Base-by-base conservation (phyloP, 129 eudicot genomes). In the Solidago caesia region DNA sequence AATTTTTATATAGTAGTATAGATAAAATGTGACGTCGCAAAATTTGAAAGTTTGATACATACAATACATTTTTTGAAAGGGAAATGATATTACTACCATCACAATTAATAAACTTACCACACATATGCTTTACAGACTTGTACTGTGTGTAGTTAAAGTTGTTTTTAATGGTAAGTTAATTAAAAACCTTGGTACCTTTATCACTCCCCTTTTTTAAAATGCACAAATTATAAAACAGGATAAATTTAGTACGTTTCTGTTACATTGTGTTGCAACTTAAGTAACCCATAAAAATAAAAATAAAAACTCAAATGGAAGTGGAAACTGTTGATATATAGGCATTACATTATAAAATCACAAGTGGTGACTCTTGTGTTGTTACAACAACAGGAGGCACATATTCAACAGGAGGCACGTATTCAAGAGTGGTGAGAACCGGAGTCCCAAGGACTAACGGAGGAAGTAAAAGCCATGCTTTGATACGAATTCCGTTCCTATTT, bases 351-450 rank as follows among this genome's bases (percentile, higher is more conserved):
- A 48, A 16, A 44, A 15, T 49, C 42, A n/a, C 45, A 46, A 63
- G 48, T 61, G 26, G 43, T 64, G 52, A 48, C 61, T 70, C 76
- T 48, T 55, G 60, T 4, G 5, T 73, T 73, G 10, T 43, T 74
- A 65, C 2, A 1, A 68, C 6, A 47, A 58, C 81, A 85, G 92
- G 72, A 85, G 92, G 72, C 44, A 45, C 79, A 61, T 83, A 87
- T 75, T 76, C 75, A 46, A 68, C 75, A 4, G 59, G 51, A 83
- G 96, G 75, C 27, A 57, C 82, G 21, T 81, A 87, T 75, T 76
- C 92, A 8, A 81, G 86, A 67, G 97, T 92, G 21, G 96, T 92
- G 67, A 82, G 84, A 84, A 83, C 77, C 11, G 91, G 97, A 49
- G 91, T 82, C 45, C 87, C 88, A 44, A 84, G 87, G 79, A 44